Evolutionary conservation across 1,139 yeast species (phyloP).

Genomic region (Meyerozyma elateridarum): DNA sequence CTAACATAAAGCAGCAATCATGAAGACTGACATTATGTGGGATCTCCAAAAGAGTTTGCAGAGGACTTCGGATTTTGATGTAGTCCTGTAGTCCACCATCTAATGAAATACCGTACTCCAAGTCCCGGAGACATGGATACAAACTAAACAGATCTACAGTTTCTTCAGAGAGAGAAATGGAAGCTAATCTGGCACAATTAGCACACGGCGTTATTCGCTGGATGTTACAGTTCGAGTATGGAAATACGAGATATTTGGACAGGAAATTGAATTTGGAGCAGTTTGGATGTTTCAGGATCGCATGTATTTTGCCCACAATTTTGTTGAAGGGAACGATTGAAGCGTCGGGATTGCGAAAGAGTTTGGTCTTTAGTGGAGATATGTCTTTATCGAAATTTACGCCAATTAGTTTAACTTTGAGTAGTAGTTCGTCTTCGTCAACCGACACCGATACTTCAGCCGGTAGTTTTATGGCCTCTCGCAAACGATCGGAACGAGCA

Average conservation of each 20-base stretch:
- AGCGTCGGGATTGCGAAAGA: conserved; percentile 3
- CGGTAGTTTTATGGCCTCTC: conserved; percentile 28
- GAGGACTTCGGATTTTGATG: conserved; percentile 24
- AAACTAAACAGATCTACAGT: conserved; percentile 12
- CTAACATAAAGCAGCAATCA: conserved; percentile 33
- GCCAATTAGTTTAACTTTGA: conserved; percentile 30
- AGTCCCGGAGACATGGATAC: conserved; percentile 20
- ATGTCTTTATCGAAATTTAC: conserved; percentile 21
- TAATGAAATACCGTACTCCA: conserved; percentile 32
- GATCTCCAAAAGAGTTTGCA: conserved; percentile 21
- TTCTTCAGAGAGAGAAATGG: conserved; percentile 6
- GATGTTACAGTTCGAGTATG: conserved; percentile 31
- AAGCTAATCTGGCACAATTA: conserved; percentile 18
- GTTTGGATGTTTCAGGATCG: conserved; percentile 9
- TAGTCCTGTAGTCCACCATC: conserved; percentile 42
- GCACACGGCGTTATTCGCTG: conserved; percentile 19
- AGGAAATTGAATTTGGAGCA: conserved; percentile 6
- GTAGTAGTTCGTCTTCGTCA: conserved; percentile 20
- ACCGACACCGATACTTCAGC: conserved; percentile 19
- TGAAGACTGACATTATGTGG: conserved; percentile 33
- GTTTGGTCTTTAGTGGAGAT: conserved; percentile 6
- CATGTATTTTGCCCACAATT: conserved; percentile 25
- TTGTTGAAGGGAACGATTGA: conserved; percentile 32
- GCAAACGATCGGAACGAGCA: conserved; percentile 11
- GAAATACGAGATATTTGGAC: conserved; percentile 30